Conservation (phyloP, 2,329 filamentous ascomycete genomes). For the Sphaceloma murrayae region DNA sequence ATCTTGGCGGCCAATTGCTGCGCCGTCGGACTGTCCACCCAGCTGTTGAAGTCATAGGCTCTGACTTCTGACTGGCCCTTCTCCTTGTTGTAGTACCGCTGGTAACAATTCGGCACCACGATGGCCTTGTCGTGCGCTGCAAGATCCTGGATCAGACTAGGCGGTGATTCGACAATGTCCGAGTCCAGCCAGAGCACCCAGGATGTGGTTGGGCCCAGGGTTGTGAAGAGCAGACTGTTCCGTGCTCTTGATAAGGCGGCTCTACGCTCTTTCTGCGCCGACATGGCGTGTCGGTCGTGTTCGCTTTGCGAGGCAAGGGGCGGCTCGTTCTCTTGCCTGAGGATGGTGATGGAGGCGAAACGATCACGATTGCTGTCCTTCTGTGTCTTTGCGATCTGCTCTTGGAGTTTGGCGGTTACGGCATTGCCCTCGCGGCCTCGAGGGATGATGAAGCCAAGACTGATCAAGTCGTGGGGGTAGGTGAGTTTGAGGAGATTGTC, state of each 20-base stretch:
- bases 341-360: constrained; percentile 87
- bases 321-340: constrained; percentile 88
- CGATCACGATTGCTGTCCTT: constrained; percentile 68
- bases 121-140: constrained; percentile 81
- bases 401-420: constrained; percentile 73
- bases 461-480: constrained; percentile 92
- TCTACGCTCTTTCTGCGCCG: constrained; percentile 76
- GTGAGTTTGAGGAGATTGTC: constrained; percentile 73
- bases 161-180: constrained; percentile 82
- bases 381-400: constrained; percentile 76
- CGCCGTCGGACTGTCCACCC: constrained; percentile 80
- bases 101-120: constrained; percentile 91
- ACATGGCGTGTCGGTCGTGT: constrained; percentile 79
- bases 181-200: constrained; percentile 97
- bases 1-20: constrained; percentile 66
- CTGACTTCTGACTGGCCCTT: constrained; percentile 63
- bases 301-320: constrained; percentile 74
- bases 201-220: constrained; percentile 76
- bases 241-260: constrained; percentile 88
- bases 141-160: constrained; percentile 80
- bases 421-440: constrained; percentile 87
- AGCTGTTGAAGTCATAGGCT: constrained; percentile 95
- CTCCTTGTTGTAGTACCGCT: constrained; percentile 63
- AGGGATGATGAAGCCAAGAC: constrained; percentile 89
- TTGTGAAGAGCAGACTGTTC: constrained; percentile 92